Percentiles rank a stretch among this genome's conserved stretches.
Evolutionary conservation across 2,329 filamentous ascomycete species (phyloP).

Genomic region (Xylaria sp.): DNA sequence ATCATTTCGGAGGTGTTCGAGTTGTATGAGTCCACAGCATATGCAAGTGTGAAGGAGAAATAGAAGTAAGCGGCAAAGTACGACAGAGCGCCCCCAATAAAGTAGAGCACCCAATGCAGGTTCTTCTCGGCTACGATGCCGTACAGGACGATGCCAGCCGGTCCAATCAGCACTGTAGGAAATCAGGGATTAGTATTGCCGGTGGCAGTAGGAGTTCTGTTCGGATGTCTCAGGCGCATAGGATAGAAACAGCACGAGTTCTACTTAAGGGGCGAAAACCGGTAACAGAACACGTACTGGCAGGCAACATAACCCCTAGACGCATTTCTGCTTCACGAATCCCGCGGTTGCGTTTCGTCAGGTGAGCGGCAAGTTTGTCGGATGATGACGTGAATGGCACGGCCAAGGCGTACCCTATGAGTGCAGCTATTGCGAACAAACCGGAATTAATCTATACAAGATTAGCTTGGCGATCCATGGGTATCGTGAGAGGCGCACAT

Average conservation of each 20-base stretch:
- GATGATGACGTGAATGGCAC: constrained; percentile 45
- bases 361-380: constrained; percentile 47
- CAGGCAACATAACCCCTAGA: constrained; percentile 44
- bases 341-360: constrained; percentile 47
- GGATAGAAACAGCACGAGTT: background rate
- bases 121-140: constrained; percentile 44
- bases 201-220: background rate
- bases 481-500: constrained; percentile 25
- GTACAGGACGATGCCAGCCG: constrained; percentile 47
- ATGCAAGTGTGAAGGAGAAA: constrained; percentile 64
- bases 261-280: background rate
- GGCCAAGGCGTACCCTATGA: constrained; percentile 48
- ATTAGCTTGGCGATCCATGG: constrained; percentile 5
- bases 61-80: constrained; percentile 60
- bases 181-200: constrained; percentile 9
- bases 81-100: constrained; percentile 55
- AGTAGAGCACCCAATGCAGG: constrained; percentile 54
- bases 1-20: constrained; percentile 68
- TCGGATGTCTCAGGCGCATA: background rate
- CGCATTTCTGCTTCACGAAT: constrained; percentile 53
- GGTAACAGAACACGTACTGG: constrained; percentile 28
- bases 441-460: constrained; percentile 39
- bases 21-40: constrained; percentile 65
- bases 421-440: constrained; percentile 43
- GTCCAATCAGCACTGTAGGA: constrained; percentile 38